Percentiles rank a stretch among this genome's conserved stretches.
These are phyloP conservation scores for Verticillium nonalfalfae DNA, from an alignment of 2,329 filamentous ascomycete species.

Conservation along the genomic window DNA sequence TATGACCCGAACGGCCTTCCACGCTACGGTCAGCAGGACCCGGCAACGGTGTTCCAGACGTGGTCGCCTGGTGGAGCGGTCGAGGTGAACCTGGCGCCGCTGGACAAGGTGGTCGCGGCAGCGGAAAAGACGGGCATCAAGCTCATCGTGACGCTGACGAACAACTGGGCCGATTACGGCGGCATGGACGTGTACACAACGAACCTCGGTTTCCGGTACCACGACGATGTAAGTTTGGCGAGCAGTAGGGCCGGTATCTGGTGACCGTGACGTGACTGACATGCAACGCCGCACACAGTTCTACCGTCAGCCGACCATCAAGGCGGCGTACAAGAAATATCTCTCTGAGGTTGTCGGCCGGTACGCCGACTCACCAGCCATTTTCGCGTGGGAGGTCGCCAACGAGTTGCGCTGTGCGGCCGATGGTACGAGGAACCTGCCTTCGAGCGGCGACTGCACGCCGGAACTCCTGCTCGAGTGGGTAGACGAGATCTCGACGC, in stretches of 20 bases:
- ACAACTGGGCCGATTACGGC: constrained; percentile 54
- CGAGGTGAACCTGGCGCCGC: constrained; percentile 27
- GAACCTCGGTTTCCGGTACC: constrained; percentile 45
- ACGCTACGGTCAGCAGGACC: constrained; percentile 42
- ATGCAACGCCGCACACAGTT: constrained; percentile 23
- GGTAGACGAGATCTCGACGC: constrained; percentile 48
- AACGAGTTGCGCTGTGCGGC: constrained; percentile 53
- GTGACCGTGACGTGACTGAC: too few relatives aligned
- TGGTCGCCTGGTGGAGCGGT: constrained; percentile 11
- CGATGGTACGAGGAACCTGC: constrained; percentile 37
- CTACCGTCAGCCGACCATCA: constrained; percentile 42
- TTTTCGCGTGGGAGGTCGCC: constrained; percentile 63
- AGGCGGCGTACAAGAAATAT: constrained; percentile 49
- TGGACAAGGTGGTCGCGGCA: constrained; percentile 45
- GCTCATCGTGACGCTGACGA: constrained; percentile 46
- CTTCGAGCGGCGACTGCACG: constrained; percentile 29
- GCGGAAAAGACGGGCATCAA: constrained; percentile 44
- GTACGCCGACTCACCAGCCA: constrained; percentile 50
- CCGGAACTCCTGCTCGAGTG: constrained; percentile 36
- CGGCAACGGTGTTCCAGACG: constrained; percentile 36
- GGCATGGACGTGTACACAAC: constrained; percentile 54
- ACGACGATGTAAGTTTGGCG: constrained; percentile 34
- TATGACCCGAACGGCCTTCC: constrained; percentile 37
- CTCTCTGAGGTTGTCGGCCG: constrained; percentile 51
- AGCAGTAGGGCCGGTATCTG: not conserved